Percentiles rank a stretch among this genome's conserved stretches.
Evolutionary conservation across 1,139 yeast species (phyloP).

Genomic region (Nakaseomyces delphensis): DNA sequence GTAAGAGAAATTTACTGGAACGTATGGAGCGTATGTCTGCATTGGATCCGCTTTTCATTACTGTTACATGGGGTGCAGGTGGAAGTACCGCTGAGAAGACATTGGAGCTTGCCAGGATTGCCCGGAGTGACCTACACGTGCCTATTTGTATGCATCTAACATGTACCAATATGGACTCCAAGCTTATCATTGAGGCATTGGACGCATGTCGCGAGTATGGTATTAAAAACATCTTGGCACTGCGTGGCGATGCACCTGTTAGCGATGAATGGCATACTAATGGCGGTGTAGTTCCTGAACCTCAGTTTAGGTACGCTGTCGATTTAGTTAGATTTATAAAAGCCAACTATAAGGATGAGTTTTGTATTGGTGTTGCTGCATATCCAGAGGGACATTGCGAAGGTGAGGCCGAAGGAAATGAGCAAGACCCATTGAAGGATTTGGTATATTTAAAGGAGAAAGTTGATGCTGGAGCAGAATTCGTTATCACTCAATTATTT

Average conservation of each 20-base stretch:
- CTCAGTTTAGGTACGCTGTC: conserved; percentile 60
- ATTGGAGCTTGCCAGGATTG: conserved; percentile 68
- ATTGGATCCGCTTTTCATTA: conserved; percentile 78
- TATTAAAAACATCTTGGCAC: conserved; percentile 77
- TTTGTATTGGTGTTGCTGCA: conserved; percentile 87
- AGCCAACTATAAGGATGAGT: conserved; percentile 57
- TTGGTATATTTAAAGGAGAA: conserved; percentile 72
- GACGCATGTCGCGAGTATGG: conserved; percentile 65
- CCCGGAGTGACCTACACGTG: conserved; percentile 65
- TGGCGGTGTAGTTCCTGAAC: conserved; percentile 8
- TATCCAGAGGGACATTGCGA: conserved; percentile 93
- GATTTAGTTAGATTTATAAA: conserved; percentile 78
- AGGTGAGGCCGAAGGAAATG: conserved; percentile 55
- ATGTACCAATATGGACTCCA: conserved; percentile 82
- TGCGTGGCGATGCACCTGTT: conserved; percentile 95
- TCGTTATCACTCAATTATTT: conserved; percentile 81
- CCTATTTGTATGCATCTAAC: conserved; percentile 92
- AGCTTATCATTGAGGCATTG: conserved; percentile 71
- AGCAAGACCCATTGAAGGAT: conserved; percentile 57
- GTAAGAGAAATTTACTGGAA: conserved; percentile 72
- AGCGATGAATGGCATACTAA: conserved; percentile 37
- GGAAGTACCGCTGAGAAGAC: conserved; percentile 89
- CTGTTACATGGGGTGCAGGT: conserved; percentile 99
- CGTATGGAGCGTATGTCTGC: conserved; percentile 79
- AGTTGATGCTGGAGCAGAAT: conserved; percentile 90